These are phyloP conservation scores for Plantago elongata DNA, from an alignment of 257 asterid species.

Conservation along the genomic window DNA sequence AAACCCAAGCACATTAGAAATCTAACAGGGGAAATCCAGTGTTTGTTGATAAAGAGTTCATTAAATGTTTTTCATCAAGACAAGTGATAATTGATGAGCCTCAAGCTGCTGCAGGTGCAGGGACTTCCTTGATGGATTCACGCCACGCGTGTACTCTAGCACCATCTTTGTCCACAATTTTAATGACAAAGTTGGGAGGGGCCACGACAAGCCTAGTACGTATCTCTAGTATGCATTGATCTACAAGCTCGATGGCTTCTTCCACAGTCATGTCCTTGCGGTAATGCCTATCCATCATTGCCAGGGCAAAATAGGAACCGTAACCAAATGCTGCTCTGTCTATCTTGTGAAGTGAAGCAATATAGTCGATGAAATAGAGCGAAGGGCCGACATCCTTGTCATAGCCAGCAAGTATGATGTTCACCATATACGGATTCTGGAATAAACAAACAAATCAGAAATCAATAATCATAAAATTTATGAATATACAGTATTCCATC, in stretches of 20 bases:
- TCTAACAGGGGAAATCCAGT: too few species aligned
- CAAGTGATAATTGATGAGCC: background rate
- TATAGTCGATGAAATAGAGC: constrained; percentile 70
- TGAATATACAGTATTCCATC: too few species aligned
- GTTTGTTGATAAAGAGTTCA: too few species aligned
- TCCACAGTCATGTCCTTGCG: constrained; percentile 78
- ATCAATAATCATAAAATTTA: background rate
- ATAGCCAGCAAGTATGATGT: constrained; percentile 82
- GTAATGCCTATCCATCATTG: constrained; percentile 93
- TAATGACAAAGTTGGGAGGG: constrained; percentile 24
- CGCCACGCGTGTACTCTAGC: constrained; percentile 87
- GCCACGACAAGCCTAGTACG: constrained; percentile 10
- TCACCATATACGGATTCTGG: constrained; percentile 84
- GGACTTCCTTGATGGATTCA: constrained; percentile 53
- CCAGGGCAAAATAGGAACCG: constrained; percentile 81
- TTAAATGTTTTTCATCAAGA: too few species aligned
- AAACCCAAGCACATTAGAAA: too few species aligned
- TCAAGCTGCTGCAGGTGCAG: constrained; percentile 36
- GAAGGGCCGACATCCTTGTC: constrained; percentile 94
- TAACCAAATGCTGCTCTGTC: constrained; percentile 93
- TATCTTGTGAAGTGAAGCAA: constrained; percentile 84
- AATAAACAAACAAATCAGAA: constrained; percentile 1
- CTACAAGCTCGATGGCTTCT: constrained; percentile 80
- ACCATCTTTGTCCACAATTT: constrained; percentile 87
- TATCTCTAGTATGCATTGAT: constrained; percentile 38